Base-by-base conservation (phyloP, 768 basidiomycete species). In the Hypholoma fasciculare region DNA sequence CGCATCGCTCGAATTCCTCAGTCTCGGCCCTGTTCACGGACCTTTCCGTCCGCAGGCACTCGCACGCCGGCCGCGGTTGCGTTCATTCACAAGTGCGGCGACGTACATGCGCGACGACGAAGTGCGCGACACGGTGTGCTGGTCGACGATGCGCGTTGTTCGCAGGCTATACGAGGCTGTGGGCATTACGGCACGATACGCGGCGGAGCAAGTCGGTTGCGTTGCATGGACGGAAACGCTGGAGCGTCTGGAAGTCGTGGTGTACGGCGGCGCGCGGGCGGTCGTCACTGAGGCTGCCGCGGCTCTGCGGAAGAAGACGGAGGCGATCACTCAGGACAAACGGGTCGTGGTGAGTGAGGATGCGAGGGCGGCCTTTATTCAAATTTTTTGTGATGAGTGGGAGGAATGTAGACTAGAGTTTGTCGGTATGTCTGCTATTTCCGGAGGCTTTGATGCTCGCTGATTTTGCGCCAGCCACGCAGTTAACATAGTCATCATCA, bases 81-180 rank as follows among this genome's bases (percentile, higher is more conserved):
- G 60, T 27, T 53, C 55, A 40, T 69, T 77, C 58, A 74, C 74
- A n/a, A 76, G 72, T 54, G 61, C 60, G 8, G 62, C 68, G 13
- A 72, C 72, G 16, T 72, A 65, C 62, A 71, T 77, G 69, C 65
- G 71, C 6, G 74, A 74, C 51, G 69, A 68, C 39, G 77, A 76
- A 60, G 63, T 76, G 14, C 61, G 60, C 36, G 69, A 73, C 38
- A 57, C 72, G 30, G 65, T 74, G 30, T 57, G 62, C 14, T 70
- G 67, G 20, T 67, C 74, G 16, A 60, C 65, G 19, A 63, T 74
- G 61, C 63, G 62, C 39, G 63, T 34, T 14, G 65, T 77, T 40
- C 65, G 74, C 23, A 47, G 72, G 17, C 56, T 74, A 34, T 63
- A 63, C 4, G 58, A 64, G 23, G 66, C 60, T 26, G 54, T 53